Conservation (phyloP, 257 asterid genomes). For the Solanum sitiens region DNA sequence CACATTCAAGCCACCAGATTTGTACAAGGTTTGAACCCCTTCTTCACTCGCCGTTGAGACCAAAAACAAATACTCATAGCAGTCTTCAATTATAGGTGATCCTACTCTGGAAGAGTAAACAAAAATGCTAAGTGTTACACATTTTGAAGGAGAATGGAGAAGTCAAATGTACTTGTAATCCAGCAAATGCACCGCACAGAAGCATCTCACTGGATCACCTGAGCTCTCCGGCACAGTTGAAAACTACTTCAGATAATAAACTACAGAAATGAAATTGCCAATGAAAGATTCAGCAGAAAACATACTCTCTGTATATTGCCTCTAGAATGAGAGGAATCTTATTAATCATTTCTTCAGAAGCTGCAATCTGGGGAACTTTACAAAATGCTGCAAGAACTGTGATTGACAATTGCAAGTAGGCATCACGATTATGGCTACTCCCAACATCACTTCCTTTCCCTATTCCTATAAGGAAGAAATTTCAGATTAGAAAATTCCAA, state of each 20-base stretch:
- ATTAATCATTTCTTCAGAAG: constrained; percentile 49
- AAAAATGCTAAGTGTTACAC: constrained; percentile 6
- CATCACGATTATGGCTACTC: constrained; percentile 26
- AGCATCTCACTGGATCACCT: neutral
- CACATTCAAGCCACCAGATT: constrained; percentile 54
- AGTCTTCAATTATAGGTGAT: constrained; percentile 46
- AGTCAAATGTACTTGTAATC: neutral
- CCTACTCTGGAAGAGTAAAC: constrained; percentile 34
- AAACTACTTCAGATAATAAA: neutral
- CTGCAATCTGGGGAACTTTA: constrained; percentile 64
- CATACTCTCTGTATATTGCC: constrained; percentile 42
- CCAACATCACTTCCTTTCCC: constrained; percentile 30
- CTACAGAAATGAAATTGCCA: neutral
- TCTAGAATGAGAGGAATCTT: constrained; percentile 50
- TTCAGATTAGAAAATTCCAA: neutral
- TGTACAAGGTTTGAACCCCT: constrained; percentile 38
- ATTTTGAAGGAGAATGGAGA: neutral
- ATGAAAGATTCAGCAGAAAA: neutral
- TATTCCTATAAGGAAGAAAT: constrained; percentile 24
- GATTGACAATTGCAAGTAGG: constrained; percentile 64
- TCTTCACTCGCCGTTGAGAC: constrained; percentile 50
- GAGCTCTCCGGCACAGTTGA: neutral
- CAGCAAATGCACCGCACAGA: neutral
- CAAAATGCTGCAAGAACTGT: constrained; percentile 62
- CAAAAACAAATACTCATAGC: constrained; percentile 61